A percentile compares a stretch with the other conserved stretches of the same genome.
phyloP scores from a whole-genome alignment of 371 early-diverging fungal genomes.

The Mortierella sp. region DNA sequence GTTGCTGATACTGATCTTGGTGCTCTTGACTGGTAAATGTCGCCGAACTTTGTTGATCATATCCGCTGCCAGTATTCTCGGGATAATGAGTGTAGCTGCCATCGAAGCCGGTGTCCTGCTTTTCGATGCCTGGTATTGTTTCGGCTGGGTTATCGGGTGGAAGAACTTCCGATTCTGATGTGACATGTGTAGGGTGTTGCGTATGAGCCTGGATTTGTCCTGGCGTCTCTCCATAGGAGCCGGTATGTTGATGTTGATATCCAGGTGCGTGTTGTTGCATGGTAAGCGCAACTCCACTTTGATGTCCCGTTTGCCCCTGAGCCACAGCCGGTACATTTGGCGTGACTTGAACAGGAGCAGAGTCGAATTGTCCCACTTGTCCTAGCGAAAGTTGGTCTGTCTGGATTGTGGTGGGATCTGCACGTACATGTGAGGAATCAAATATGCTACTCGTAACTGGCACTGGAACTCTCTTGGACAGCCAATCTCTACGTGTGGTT shows the following conservation, averaged over 20 bases:
- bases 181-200: conserved; percentile 5
- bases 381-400: no score
- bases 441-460: no score
- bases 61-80: background rate
- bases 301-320: no score
- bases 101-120: conserved; percentile 9
- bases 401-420: no score
- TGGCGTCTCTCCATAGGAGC: background rate
- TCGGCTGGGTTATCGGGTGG: background rate
- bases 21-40: background rate
- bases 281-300: no score
- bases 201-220: background rate
- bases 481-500: no score
- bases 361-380: no score
- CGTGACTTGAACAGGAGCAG: no score
- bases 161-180: background rate
- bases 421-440: no score
- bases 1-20: conserved; percentile 11
- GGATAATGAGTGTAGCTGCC: background rate
- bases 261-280: background rate
- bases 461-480: no score
- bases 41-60: background rate
- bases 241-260: background rate
- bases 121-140: background rate
- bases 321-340: no score